Evolutionary conservation across 768 basidiomycete species (phyloP).

Genomic region (Russula griseocarnosa): DNA sequence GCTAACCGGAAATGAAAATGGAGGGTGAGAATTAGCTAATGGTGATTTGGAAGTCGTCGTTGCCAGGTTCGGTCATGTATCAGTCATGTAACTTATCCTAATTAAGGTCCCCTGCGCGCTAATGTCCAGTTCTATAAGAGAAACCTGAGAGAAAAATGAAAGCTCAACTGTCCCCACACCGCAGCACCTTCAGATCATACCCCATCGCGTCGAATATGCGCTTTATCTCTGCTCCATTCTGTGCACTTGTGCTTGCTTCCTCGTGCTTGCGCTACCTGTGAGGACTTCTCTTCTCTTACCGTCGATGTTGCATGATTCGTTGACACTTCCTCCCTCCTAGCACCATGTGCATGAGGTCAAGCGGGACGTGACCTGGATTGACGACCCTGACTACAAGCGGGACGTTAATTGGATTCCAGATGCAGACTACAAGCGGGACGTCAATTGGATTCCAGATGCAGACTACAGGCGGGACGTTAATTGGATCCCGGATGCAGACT

Average conservation of each 20-base stretch:
- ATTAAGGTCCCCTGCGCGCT: conserved; percentile 5
- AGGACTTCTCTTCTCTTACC: not conserved
- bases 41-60: not conserved
- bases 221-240: conserved; percentile 6
- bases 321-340: not conserved
- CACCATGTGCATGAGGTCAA: not conserved
- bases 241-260: conserved; percentile 1
- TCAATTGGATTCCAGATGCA: accelerated
- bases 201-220: conserved; percentile 7
- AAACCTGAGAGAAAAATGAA: not conserved
- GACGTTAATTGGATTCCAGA: not conserved
- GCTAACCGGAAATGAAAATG: conserved; percentile 16
- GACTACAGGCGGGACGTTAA: not conserved
- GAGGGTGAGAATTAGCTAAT: not conserved
- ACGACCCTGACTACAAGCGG: not conserved
- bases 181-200: not conserved
- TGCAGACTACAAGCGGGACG: not conserved
- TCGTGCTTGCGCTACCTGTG: conserved; percentile 14
- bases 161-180: not conserved
- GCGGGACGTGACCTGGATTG: not conserved
- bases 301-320: not conserved
- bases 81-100: not conserved
- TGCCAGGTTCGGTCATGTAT: not conserved
- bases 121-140: conserved; percentile 4
- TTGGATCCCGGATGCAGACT: accelerated